phyloP scores from a whole-genome alignment of 805 yeast genomes.

The Pichia thaimueangensis region DNA sequence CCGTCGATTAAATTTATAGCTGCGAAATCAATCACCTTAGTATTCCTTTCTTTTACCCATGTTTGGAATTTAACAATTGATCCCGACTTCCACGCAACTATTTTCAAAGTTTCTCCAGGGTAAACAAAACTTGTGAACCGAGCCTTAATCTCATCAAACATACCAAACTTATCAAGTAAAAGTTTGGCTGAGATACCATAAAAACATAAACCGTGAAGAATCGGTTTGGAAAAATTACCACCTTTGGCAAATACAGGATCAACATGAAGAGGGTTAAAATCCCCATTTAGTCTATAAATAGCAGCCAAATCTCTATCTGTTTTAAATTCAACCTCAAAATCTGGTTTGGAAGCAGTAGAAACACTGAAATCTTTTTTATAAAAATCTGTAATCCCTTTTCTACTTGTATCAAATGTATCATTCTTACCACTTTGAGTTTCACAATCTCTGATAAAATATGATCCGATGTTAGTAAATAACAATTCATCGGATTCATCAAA shows the following conservation, averaged over 20 bases:
- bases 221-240: constrained; percentile 80
- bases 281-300: constrained; percentile 86
- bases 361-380: constrained; percentile 58
- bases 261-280: constrained; percentile 90
- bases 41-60: constrained; percentile 68
- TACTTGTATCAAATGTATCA: constrained; percentile 39
- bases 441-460: constrained; percentile 77
- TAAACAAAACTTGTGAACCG: constrained; percentile 87
- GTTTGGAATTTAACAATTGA: constrained; percentile 70
- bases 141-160: constrained; percentile 76
- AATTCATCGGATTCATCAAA: constrained; percentile 59
- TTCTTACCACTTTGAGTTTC: constrained; percentile 49
- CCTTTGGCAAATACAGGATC: constrained; percentile 87
- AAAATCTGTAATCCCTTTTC: constrained; percentile 35
- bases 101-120: constrained; percentile 86
- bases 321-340: constrained; percentile 50
- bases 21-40: constrained; percentile 78
- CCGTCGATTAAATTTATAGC: constrained; percentile 54
- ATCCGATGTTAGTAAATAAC: constrained; percentile 73
- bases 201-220: constrained; percentile 86
- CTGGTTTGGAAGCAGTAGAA: constrained; percentile 44
- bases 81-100: constrained; percentile 80
- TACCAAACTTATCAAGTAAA: constrained; percentile 73
- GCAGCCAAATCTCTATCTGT: constrained; percentile 77
- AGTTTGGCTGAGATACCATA: constrained; percentile 78